A percentile compares a stretch with the other conserved stretches of the same genome.
Conservation (phyloP, 768 basidiomycete genomes). For the Lactarius psammicola region DNA sequence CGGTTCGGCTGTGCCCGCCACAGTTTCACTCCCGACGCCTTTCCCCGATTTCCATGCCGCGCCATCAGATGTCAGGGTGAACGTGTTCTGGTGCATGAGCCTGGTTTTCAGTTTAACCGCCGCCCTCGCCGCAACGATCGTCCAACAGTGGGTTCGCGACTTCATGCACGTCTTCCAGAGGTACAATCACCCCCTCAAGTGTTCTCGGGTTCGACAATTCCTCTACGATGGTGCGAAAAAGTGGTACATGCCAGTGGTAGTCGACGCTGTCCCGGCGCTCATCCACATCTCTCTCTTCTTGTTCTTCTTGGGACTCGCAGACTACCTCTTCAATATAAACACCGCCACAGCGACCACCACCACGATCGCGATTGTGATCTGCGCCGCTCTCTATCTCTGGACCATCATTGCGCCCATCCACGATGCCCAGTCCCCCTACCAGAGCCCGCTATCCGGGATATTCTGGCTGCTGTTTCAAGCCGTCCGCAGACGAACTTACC, state of each 20-base stretch:
- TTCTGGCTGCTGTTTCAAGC: constrained; percentile 16
- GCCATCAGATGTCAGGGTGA: constrained; percentile 39
- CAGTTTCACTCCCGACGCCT: neutral
- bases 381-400: constrained; percentile 21
- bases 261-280: constrained; percentile 46
- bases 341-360: constrained; percentile 8
- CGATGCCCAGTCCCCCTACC: constrained; percentile 21
- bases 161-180: constrained; percentile 35
- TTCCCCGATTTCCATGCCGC: constrained; percentile 29
- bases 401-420: constrained; percentile 14
- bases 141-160: constrained; percentile 49
- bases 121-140: constrained; percentile 46
- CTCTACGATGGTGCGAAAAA: constrained; percentile 38
- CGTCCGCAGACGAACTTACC: constrained; percentile 2
- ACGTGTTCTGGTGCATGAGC: constrained; percentile 43
- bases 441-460: constrained; percentile 10
- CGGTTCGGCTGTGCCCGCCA: too few relatives aligned
- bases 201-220: constrained; percentile 43
- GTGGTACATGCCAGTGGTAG: constrained; percentile 43
- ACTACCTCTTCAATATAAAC: constrained; percentile 40
- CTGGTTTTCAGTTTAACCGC: constrained; percentile 41
- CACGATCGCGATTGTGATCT: constrained; percentile 3
- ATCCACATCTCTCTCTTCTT: constrained; percentile 51
- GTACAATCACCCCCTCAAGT: constrained; percentile 34
- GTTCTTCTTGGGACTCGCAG: constrained; percentile 49